Evolutionary conservation across 177 flowering plant genomes (phyloP).

Genomic region (Vitis hybrid): DNA sequence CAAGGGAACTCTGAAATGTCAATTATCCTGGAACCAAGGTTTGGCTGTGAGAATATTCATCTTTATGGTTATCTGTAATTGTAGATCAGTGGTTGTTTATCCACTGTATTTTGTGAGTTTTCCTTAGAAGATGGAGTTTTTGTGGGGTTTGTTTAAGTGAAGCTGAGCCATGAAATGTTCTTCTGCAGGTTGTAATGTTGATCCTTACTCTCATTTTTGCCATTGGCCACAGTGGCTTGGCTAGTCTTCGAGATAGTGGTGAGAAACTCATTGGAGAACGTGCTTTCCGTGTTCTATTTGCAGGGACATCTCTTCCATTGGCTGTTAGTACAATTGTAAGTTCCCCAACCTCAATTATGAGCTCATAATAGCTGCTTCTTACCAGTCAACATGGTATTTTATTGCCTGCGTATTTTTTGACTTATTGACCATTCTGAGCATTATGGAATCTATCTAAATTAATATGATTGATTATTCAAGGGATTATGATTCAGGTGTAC

Average conservation of each 20-base stretch:
- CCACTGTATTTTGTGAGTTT: no score
- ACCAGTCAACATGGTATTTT: background rate
- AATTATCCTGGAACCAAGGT: no score
- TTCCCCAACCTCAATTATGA: constrained; percentile 8
- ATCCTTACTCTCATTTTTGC: constrained; percentile 81
- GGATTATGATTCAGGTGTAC: constrained; percentile 63
- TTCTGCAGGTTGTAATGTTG: constrained; percentile 83
- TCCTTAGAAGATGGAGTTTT: no score
- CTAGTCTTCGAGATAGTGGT: constrained; percentile 82
- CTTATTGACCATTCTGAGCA: background rate
- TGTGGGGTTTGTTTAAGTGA: background rate
- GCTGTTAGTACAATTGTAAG: constrained; percentile 92
- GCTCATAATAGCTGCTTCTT: background rate
- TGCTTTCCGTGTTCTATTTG: constrained; percentile 88
- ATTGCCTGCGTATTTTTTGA: background rate
- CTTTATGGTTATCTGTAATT: no score
- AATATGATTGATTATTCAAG: background rate
- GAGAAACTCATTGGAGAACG: constrained; percentile 93
- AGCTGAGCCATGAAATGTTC: constrained; percentile 11
- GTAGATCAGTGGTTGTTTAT: no score
- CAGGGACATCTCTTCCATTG: constrained; percentile 87
- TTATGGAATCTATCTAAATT: background rate
- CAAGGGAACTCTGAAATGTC: no score
- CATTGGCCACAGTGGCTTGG: constrained; percentile 87
- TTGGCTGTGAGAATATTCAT: no score